Conservation (phyloP, 345 rosid genomes). For the Odontarrhena argentea region DNA sequence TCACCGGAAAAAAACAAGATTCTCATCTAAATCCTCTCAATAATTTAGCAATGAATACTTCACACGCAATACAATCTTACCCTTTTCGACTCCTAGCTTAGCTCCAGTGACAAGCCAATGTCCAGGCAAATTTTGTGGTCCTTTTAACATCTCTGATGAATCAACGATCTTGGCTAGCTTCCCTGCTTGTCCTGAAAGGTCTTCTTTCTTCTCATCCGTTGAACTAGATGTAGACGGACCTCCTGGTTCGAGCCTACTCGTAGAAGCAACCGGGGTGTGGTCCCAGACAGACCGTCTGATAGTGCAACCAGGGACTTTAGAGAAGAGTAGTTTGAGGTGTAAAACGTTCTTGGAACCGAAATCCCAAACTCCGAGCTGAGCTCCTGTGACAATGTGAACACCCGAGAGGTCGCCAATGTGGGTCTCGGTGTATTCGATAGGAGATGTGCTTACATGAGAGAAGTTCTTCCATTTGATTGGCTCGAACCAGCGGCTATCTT, state of each 20-base stretch:
- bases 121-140: constrained; percentile 92
- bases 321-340: constrained; percentile 90
- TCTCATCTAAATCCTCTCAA: constrained; percentile 42
- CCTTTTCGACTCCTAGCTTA: constrained; percentile 93
- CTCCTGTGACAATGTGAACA: constrained; percentile 91
- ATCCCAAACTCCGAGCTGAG: constrained; percentile 95
- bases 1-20: constrained; percentile 20
- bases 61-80: constrained; percentile 84
- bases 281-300: constrained; percentile 97
- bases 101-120: constrained; percentile 99
- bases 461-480: constrained; percentile 98
- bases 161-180: constrained; percentile 85
- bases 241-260: constrained; percentile 43
- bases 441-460: constrained; percentile 98
- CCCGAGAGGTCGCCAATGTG: constrained; percentile 95
- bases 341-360: constrained; percentile 90
- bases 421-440: constrained; percentile 77
- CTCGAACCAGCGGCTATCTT: constrained; percentile 98
- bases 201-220: constrained; percentile 62
- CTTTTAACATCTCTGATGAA: constrained; percentile 78
- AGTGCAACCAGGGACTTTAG: constrained; percentile 92
- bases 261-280: constrained; percentile 66
- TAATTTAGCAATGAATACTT: constrained; percentile 94
- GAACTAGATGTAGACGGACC: constrained; percentile 67
- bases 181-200: constrained; percentile 54